These are phyloP conservation scores for Zymoseptoria passerinii DNA, from an alignment of 2,329 filamentous ascomycete species.

Conservation along the genomic window DNA sequence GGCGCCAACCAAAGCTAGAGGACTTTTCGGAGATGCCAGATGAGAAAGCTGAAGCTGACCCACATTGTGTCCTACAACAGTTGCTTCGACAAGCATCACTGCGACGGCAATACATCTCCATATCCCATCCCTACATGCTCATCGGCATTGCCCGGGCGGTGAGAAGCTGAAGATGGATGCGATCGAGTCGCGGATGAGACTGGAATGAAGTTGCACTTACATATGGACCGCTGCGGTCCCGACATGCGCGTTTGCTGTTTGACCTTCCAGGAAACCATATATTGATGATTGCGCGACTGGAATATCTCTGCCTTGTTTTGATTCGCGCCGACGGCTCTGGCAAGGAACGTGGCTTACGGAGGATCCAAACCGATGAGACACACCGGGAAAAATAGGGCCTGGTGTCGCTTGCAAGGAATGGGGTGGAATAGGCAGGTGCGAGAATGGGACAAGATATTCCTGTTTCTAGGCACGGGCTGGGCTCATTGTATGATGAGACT, in stretches of 20 bases:
- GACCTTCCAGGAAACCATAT: background rate
- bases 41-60: background rate
- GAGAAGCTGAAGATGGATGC: background rate
- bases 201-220: background rate
- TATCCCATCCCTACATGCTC: conserved; percentile 10
- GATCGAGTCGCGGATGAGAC: background rate
- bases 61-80: conserved; percentile 3
- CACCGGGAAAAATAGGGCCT: background rate
- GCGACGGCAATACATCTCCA: conserved; percentile 12
- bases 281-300: background rate
- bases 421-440: background rate
- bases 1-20: background rate
- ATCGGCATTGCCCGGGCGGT: conserved; percentile 1
- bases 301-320: background rate
- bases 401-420: background rate
- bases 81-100: conserved; percentile 19
- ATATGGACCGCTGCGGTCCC: background rate
- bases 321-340: background rate
- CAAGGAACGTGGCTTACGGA: too few species aligned
- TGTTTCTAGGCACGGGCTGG: background rate
- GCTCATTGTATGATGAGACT: background rate
- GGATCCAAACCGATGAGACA: background rate
- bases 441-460: background rate
- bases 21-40: background rate
- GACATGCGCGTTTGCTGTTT: background rate